Evolutionary conservation across 345 rosid species (phyloP).

Genomic region (Hirschfeldia incana): DNA sequence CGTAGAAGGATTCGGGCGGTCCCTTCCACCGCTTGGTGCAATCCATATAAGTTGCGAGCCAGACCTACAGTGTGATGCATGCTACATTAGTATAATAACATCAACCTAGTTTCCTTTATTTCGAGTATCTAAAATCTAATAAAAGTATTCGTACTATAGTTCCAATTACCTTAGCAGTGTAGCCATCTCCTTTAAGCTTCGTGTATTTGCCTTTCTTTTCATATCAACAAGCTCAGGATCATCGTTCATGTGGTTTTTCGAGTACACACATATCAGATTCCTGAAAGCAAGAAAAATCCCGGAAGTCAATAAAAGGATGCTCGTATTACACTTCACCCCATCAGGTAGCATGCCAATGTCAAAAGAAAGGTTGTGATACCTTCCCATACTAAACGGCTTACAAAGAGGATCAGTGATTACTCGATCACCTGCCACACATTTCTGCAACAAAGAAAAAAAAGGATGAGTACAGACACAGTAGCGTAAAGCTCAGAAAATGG

Average conservation of each 20-base stretch:
- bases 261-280: slow-evolving; percentile 95
- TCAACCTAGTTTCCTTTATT: neutral
- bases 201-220: slow-evolving; percentile 86
- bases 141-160: neutral
- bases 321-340: slow-evolving; percentile 25
- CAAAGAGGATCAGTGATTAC: slow-evolving; percentile 95
- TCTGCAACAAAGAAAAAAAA: slow-evolving; percentile 47
- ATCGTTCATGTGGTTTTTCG: slow-evolving; percentile 92
- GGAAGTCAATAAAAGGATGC: slow-evolving; percentile 24
- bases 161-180: slow-evolving; percentile 61
- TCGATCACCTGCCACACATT: slow-evolving; percentile 94
- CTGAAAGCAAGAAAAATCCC: slow-evolving; percentile 45
- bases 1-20: slow-evolving; percentile 82
- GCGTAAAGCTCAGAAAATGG: slow-evolving; percentile 26
- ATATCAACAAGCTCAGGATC: slow-evolving; percentile 82
- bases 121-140: neutral
- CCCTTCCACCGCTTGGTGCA: slow-evolving; percentile 98
- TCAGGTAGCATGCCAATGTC: slow-evolving; percentile 32
- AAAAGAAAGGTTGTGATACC: slow-evolving; percentile 50
- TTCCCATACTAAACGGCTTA: slow-evolving; percentile 99
- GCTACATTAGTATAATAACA: slow-evolving; percentile 11
- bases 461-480: slow-evolving; percentile 30
- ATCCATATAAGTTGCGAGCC: slow-evolving; percentile 90
- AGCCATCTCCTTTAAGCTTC: slow-evolving; percentile 97
- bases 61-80: slow-evolving; percentile 49